Percentiles rank a stretch among this genome's conserved stretches.
phyloP scores from a whole-genome alignment of 345 rosid genomes.

The Eucalyptus curtisii region DNA sequence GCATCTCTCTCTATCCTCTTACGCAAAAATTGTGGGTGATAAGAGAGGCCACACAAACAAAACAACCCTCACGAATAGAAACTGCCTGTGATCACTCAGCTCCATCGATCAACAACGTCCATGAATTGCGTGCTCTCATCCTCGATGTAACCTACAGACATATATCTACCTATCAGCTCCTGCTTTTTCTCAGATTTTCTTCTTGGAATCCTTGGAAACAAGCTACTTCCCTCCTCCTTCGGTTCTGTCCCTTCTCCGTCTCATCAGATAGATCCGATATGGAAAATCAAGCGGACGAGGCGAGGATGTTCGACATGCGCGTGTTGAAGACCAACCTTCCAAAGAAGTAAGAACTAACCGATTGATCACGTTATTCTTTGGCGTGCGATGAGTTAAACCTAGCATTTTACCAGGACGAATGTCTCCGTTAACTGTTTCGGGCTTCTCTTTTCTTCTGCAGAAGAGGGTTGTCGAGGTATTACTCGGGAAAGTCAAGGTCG shows the following conservation, averaged over 20 bases:
- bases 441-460: constrained; percentile 3
- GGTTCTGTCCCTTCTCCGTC: not conserved
- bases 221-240: not conserved
- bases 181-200: not conserved
- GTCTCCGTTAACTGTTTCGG: not conserved
- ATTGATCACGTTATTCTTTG: not conserved
- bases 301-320: constrained; percentile 37
- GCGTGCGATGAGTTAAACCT: not conserved
- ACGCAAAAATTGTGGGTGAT: not conserved
- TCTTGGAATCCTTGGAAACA: not conserved
- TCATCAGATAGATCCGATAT: not conserved
- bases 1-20: not conserved
- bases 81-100: not conserved
- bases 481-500: constrained; percentile 69
- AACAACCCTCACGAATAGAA: not conserved
- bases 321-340: constrained; percentile 45
- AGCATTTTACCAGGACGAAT: not conserved
- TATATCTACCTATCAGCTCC: not conserved
- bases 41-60: not conserved
- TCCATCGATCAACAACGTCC: not conserved
- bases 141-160: not conserved
- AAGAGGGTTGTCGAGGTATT: constrained; percentile 71
- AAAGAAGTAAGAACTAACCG: constrained; percentile 18
- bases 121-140: not conserved
- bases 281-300: constrained; percentile 22